Evolutionary conservation across 371 early-diverging fungal genomes (phyloP), one percentile per base, ranked within the genome.

Genomic region (Mucor circinelloides): DNA sequence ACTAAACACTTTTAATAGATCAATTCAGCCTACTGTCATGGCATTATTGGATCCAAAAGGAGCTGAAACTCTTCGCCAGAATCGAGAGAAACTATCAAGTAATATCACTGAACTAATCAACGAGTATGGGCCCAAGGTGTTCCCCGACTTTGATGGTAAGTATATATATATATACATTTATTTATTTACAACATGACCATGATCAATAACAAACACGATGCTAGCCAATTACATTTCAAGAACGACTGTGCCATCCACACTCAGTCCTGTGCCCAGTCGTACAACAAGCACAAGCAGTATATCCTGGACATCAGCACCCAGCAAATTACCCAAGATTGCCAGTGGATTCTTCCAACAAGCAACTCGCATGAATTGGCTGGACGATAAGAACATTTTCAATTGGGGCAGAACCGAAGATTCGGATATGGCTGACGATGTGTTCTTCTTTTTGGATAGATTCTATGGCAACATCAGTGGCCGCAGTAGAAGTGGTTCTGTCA

Each of bases 101-200:
- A 82, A 89, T 38, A 87, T 96, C 58, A 93, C 89, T 10, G 82
- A 83, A 8, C 66, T 93, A 25, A 90, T 96, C 60, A 89, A 91
- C 34, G 94, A 94, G 58, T 85, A 93, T 17, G 95, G 93, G 0
- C 95, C 96, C 2, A 85, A 90, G 66, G 80, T 92, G 36, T 94
- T 88, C 63, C 89, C 89, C 5, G 91, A 92, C 69, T 90, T 91
- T 73, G 87, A 89, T 63, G 76, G 75, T 74, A 74, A 46, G 48
- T 17, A 6, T 5, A 55, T 3, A 12, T 12, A 46, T 17, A 30
- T 31, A 58, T 32, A 46, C 46, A 46, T n/a, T n/a, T n/a, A n/a
- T n/a, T n/a, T n/a, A n/a, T n/a, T n/a, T n/a, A 21, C 46, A 46
- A 19, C 46, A 19, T 42, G 44, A 42, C 13, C n/a, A n/a, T 42